These are phyloP conservation scores for Neonectria coccinea DNA, from an alignment of 2,329 filamentous ascomycete genomes.

Conservation along the genomic window DNA sequence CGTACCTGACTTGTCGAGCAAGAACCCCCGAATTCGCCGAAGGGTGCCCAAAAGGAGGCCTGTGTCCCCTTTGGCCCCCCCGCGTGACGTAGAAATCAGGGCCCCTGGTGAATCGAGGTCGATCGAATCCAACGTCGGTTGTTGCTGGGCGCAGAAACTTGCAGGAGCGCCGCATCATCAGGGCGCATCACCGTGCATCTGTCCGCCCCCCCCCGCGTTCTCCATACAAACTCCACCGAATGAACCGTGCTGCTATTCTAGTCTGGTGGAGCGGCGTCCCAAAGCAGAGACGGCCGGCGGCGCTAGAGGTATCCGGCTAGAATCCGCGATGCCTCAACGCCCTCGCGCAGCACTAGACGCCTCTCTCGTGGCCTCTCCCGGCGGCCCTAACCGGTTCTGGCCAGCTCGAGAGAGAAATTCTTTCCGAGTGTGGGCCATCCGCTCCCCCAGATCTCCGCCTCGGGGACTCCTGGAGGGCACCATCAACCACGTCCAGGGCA, in stretches of 20 bases:
- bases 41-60: not conserved
- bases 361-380: slow-evolving; percentile 17
- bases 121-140: slow-evolving; percentile 33
- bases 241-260: slow-evolving; percentile 38
- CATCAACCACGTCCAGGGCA: slow-evolving; percentile 31
- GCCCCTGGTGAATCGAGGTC: slow-evolving; percentile 29
- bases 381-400: slow-evolving; percentile 40
- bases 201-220: slow-evolving; percentile 25
- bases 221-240: slow-evolving; percentile 37
- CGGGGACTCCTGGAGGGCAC: slow-evolving; percentile 16
- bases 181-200: slow-evolving; percentile 27
- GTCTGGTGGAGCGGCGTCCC: slow-evolving; percentile 9
- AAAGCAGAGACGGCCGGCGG: slow-evolving; percentile 35
- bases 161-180: slow-evolving; percentile 7
- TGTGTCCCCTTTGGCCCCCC: slow-evolving; percentile 17
- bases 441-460: slow-evolving; percentile 40
- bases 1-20: slow-evolving; percentile 28
- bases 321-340: not conserved
- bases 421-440: slow-evolving; percentile 34
- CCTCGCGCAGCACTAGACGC: slow-evolving; percentile 4
- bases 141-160: slow-evolving; percentile 18
- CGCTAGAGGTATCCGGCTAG: slow-evolving; percentile 22
- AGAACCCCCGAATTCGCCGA: slow-evolving; percentile 28
- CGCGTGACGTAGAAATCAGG: slow-evolving; percentile 40
- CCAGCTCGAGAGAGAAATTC: slow-evolving; percentile 37